phyloP scores from a whole-genome alignment of 768 basidiomycete genomes.

The Myochromella boudieri region DNA sequence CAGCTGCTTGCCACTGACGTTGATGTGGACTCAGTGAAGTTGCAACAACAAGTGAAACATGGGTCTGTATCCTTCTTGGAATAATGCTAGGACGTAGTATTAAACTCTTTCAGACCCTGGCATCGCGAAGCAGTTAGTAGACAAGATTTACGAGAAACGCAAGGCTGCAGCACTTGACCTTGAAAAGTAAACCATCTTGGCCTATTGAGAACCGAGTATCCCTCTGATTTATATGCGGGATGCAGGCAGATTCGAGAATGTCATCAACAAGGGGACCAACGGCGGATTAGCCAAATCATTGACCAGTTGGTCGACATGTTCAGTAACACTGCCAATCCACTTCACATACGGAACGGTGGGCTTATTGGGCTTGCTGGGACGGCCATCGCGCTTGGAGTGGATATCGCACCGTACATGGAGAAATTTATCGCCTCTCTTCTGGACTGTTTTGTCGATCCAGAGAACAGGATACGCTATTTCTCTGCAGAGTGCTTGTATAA shows the following conservation, averaged over 20 bases:
- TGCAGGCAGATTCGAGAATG: constrained; percentile 83
- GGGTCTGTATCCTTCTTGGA: constrained; percentile 20
- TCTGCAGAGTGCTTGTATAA: constrained; percentile 98
- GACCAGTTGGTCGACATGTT: constrained; percentile 96
- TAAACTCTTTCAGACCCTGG: constrained; percentile 53
- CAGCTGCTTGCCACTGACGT: no score
- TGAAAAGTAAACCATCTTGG: constrained; percentile 67
- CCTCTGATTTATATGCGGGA: not conserved
- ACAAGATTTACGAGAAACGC: constrained; percentile 96
- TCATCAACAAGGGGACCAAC: constrained; percentile 76
- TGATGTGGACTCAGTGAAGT: no score
- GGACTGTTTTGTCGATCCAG: constrained; percentile 89
- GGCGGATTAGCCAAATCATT: constrained; percentile 82
- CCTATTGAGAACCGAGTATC: no score
- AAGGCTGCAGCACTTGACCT: constrained; percentile 94
- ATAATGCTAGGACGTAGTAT: not conserved
- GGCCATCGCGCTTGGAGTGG: constrained; percentile 93
- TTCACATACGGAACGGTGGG: constrained; percentile 92
- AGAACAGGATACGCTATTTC: constrained; percentile 95
- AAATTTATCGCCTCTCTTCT: constrained; percentile 88
- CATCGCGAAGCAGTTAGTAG: constrained; percentile 77
- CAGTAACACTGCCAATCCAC: constrained; percentile 73
- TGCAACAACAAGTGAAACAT: no score
- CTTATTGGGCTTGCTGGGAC: constrained; percentile 95
- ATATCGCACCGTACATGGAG: constrained; percentile 92